Percentiles rank a stretch among this genome's conserved stretches.
phyloP scores from a whole-genome alignment of 306 rosid genomes.

The Glycyrrhiza uralensis region DNA sequence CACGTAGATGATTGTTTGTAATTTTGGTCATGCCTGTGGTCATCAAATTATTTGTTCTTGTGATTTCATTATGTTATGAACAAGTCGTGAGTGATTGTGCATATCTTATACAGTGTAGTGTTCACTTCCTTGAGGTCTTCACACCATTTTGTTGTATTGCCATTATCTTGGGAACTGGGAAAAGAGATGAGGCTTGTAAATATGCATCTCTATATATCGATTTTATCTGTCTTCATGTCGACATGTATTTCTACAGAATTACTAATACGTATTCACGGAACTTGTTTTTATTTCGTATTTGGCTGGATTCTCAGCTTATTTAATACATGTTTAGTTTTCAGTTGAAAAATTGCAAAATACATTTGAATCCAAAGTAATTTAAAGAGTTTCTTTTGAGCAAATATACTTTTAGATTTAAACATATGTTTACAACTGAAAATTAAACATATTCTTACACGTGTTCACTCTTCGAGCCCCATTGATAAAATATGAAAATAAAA shows the following conservation, averaged over 20 bases:
- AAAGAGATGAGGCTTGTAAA: slow-evolving; percentile 39
- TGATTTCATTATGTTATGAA: slow-evolving; percentile 25
- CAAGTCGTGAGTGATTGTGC: slow-evolving; percentile 34
- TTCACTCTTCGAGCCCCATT: background rate
- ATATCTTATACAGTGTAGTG: slow-evolving; percentile 29
- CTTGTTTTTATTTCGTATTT: background rate
- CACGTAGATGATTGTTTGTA: slow-evolving; percentile 44
- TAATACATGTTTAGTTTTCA: too few species aligned
- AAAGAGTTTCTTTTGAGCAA: too few species aligned
- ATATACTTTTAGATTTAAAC: too few species aligned
- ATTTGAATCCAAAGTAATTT: too few species aligned
- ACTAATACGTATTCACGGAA: background rate
- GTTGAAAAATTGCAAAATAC: too few species aligned
- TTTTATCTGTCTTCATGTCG: background rate
- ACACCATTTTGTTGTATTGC: slow-evolving; percentile 28
- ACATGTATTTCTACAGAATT: background rate
- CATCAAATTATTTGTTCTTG: slow-evolving; percentile 33
- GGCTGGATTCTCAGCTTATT: too few species aligned
- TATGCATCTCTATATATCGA: slow-evolving; percentile 21
- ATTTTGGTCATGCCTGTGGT: slow-evolving; percentile 25
- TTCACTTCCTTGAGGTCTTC: background rate
- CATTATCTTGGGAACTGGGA: slow-evolving; percentile 12
- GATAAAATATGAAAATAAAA: background rate
- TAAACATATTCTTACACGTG: too few species aligned
- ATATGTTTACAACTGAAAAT: too few species aligned